phyloP scores from a whole-genome alignment of 2,329 filamentous ascomycete genomes.

The Lachnellula occidentalis region DNA sequence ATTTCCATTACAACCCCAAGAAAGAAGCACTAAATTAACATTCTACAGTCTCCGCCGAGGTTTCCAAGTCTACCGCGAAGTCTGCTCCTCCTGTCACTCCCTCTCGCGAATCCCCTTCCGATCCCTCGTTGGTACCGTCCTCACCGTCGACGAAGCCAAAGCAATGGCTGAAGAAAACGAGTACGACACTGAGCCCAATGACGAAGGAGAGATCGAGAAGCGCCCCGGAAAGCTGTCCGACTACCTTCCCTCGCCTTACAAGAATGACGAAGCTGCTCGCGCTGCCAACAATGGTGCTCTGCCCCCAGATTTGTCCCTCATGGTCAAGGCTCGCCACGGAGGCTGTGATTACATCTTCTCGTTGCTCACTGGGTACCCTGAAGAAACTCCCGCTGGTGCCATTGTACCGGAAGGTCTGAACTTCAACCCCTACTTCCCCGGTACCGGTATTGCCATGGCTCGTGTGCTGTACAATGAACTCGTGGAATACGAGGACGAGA shows the following conservation, averaged over 20 bases:
- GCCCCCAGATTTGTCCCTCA: conserved; percentile 94
- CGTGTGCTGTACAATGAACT: conserved; percentile 96
- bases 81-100: conserved; percentile 97
- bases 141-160: conserved; percentile 98
- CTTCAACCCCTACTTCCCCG: conserved; percentile 99
- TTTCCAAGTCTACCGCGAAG: conserved; percentile 99
- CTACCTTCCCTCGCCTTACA: conserved; percentile 92
- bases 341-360: conserved; percentile 99
- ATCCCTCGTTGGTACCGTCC: conserved; percentile 78
- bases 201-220: conserved; percentile 97
- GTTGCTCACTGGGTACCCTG: conserved; percentile 93
- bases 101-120: conserved; percentile 92
- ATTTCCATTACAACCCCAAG: conserved; percentile 7
- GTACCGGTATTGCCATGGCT: conserved; percentile 97
- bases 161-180: conserved; percentile 95
- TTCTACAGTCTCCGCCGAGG: conserved; percentile 80
- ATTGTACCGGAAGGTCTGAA: conserved; percentile 84
- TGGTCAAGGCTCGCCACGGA: conserved; percentile 95
- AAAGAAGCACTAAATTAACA: conserved; percentile 21
- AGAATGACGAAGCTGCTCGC: conserved; percentile 97
- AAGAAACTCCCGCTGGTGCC: conserved; percentile 88
- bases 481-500: conserved; percentile 97
- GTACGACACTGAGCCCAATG: conserved; percentile 96
- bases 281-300: conserved; percentile 98
- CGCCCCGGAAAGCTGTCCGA: conserved; percentile 97